Evolutionary conservation across 108 stramenopile genomes (phyloP), one percentile per base, ranked within the genome.

Genomic region (Asterionellopsis glacialis): DNA sequence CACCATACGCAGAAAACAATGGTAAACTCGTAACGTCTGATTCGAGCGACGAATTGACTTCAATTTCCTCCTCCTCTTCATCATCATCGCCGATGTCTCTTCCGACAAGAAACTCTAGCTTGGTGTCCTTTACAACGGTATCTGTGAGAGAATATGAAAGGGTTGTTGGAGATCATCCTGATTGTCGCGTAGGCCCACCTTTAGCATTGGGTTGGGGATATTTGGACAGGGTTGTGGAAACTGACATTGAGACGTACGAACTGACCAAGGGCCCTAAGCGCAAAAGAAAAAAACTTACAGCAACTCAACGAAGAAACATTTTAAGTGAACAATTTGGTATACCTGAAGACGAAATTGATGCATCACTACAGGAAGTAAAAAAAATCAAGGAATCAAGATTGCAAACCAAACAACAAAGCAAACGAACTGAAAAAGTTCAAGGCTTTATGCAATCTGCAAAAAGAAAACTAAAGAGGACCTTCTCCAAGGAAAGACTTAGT

Each of bases 171-270:
- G 81, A 82, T 61, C 73, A 82, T 51, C 81, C 81, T 1, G 76
- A 77, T 9, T 63, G 64, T 2, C 62, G 59, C 41, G 74, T 76
- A 12, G 87, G 87, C 15, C 74, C 78, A 2, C 83, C 87, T 0
- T 21, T 88, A 10, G 27, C 72, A 0, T 44, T 88, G n/a, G 81
- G 76, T 11, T 84, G 83, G 81, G 70, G 57, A 9, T 88, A 70
- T 45, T 22, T 54, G 10, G 83, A 84, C 19, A 50, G 65, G 0
- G 55, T n/a, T n/a, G n/a, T 58, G 39, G 21, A 44, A 13, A 43
- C 65, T 9, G 51, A 62, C 18, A 42, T 88, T 16, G 76, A 82
- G 4, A 57, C 67, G 19, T 88, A 80, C 51, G 87, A 88, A 45
- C 26, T 11, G 11, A 50, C 70, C n/a, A 72, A 70, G 10, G 48